Evolutionary conservation across 2,329 filamentous ascomycete genomes (phyloP).

Genomic region (Domatiomyces globalis): DNA sequence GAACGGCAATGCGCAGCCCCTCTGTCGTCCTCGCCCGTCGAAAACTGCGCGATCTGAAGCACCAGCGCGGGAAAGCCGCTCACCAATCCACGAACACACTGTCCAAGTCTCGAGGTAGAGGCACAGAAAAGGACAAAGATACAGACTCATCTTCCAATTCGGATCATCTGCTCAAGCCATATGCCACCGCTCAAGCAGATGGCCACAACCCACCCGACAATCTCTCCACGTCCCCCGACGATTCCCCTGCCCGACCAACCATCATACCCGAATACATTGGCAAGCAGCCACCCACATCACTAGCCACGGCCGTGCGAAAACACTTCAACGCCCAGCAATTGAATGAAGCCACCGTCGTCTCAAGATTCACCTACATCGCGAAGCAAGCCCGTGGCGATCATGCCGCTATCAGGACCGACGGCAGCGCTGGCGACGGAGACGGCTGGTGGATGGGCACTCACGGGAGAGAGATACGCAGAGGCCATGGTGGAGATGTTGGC

Average conservation of each 20-base stretch:
- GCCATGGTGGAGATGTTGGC: constrained; percentile 15
- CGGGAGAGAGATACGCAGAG: constrained; percentile 12
- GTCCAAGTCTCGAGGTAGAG: constrained; percentile 3
- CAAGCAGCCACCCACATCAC: constrained; percentile 3
- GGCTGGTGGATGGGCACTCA: constrained; percentile 17
- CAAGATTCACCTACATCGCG: constrained; percentile 35
- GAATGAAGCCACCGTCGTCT: constrained; percentile 34
- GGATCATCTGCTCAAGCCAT: not conserved
- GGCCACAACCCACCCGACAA: not conserved
- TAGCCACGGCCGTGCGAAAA: constrained; percentile 31
- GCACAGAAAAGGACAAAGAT: constrained; percentile 6
- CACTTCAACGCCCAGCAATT: constrained; percentile 35
- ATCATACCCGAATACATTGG: constrained; percentile 3
- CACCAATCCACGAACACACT: constrained; percentile 4
- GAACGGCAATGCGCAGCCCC: constrained; percentile 32
- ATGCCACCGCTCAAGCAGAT: not conserved
- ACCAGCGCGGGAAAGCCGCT: constrained; percentile 8
- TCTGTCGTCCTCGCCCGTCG: constrained; percentile 30
- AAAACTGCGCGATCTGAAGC: constrained; percentile 12
- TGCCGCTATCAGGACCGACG: constrained; percentile 11
- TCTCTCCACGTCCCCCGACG: not conserved
- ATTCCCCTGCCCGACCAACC: not conserved
- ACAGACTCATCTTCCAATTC: constrained; percentile 2
- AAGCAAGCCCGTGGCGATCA: constrained; percentile 21
- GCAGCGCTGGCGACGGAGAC: constrained; percentile 13